These are phyloP conservation scores for Rosa lucieae DNA, from an alignment of 306 rosid species.

Conservation along the genomic window DNA sequence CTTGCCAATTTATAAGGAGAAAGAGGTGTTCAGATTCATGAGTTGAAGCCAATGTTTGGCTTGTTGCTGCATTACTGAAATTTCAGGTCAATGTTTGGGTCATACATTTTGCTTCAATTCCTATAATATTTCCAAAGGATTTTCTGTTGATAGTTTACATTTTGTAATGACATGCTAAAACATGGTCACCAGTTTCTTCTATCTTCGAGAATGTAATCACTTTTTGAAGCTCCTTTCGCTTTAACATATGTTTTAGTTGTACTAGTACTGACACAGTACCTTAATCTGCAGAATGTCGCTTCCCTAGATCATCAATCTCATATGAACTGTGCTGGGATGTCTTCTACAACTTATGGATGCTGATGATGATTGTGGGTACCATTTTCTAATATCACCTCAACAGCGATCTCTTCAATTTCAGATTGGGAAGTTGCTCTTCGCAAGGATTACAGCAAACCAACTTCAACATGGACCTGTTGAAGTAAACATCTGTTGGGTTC, in stretches of 20 bases:
- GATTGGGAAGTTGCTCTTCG: not conserved
- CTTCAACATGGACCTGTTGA: conserved; percentile 10
- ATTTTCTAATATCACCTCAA: not conserved
- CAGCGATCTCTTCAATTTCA: conserved; percentile 5
- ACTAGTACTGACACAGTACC: conserved; percentile 12
- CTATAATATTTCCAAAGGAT: too few relatives aligned
- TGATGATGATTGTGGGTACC: conserved; percentile 25
- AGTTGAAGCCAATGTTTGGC: too few relatives aligned
- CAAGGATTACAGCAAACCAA: conserved; percentile 15
- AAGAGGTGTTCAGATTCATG: too few relatives aligned
- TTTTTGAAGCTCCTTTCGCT: not conserved
- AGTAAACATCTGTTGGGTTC: conserved; percentile 5
- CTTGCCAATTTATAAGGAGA: not conserved
- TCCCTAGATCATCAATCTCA: conserved; percentile 4
- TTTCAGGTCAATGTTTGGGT: conserved; percentile 8
- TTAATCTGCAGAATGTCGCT: conserved; percentile 25
- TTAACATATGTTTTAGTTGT: not conserved
- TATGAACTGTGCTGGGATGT: conserved; percentile 31
- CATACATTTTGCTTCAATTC: not conserved
- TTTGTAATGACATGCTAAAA: not conserved
- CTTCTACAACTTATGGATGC: conserved; percentile 27
- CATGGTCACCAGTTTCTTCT: too few relatives aligned
- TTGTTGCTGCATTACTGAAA: conserved; percentile 4
- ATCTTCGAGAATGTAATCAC: too few relatives aligned
- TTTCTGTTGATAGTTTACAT: not conserved